Base-by-base conservation (phyloP, 495 filamentous ascomycete species). In the Podospora bellae-mahoneyi region DNA sequence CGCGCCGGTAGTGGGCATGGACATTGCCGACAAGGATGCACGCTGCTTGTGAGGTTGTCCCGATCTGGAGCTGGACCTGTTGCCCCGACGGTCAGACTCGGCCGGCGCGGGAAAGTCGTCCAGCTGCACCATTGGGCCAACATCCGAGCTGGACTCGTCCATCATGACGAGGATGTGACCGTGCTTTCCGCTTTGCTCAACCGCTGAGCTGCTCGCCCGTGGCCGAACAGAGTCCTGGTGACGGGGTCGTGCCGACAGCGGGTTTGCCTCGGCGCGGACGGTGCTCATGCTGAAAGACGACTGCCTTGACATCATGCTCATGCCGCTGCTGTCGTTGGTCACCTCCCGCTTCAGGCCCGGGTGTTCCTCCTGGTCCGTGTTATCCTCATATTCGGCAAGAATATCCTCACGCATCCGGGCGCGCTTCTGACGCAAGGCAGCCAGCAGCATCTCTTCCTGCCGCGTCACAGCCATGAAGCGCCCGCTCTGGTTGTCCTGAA, bases 401-500 rank as follows among this genome's bases (percentile, higher is more conserved):
- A 89, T 85, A 65, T 89, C 88, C 65, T 92, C 88, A 0, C 88
- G 87, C 83, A 96, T 91, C 32, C 87, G 86, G 44, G 91, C 90
- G 57, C 91, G 84, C 73, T 93, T 93, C 71, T 86, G 78, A 44
- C 93, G 84, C 84, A 97, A 88, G 16, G 91, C 90, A 70, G 92
- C 90, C 7, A 97, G 80, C 5, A 97, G 81, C 74, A 90, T 87
- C 73, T 93, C 90, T 75, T 97, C 93, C 77, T 96, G 92, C 63
- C 87, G 84, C 0, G 92, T 96, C 61, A 96, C 92, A 0, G 91
- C 89, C 86, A 97, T 95, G 54, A 95, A 81, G 53, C 89, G 88
- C 62, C 86, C 89, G 69, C 84, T 82, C 28, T 73, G 70, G 26
- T 67, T 65, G 39, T 82, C 32, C 30, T 63, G 78, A 30, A 72